Conservation (phyloP, 768 basidiomycete species). For the Phylloporus sp. region DNA sequence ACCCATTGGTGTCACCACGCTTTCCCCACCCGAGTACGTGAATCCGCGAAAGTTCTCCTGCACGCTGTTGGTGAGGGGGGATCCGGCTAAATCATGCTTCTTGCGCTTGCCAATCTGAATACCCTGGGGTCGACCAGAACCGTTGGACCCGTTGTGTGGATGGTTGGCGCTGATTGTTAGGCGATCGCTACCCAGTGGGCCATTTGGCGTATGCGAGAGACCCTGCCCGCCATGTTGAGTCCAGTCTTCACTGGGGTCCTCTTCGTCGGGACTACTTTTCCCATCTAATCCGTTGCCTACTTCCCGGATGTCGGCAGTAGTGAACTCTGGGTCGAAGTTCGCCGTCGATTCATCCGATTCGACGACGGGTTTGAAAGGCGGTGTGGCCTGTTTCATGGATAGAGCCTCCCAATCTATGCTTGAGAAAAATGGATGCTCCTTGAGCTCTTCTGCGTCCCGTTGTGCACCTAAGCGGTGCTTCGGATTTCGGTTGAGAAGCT, state of each 20-base stretch:
- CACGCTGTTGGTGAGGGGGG: conserved; percentile 83
- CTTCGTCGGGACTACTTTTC: conserved; percentile 42
- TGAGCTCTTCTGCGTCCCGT: conserved; percentile 89
- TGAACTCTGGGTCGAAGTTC: conserved; percentile 99
- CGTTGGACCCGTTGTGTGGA: conserved; percentile 17
- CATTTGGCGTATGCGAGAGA: conserved; percentile 60
- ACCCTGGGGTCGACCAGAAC: conserved; percentile 20
- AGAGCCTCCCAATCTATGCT: conserved; percentile 89
- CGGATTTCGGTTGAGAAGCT: conserved; percentile 99
- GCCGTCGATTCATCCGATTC: conserved; percentile 98
- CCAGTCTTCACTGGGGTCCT: conserved; percentile 67
- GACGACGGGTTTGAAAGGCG: conserved; percentile 96
- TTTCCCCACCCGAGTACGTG: conserved; percentile 78
- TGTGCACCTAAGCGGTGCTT: conserved; percentile 91
- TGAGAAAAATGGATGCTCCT: conserved; percentile 93
- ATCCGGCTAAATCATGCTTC: conserved; percentile 43
- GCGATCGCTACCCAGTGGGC: conserved; percentile 66
- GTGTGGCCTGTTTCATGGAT: conserved; percentile 82
- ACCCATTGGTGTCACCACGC: conserved; percentile 45
- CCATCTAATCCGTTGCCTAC: conserved; percentile 52
- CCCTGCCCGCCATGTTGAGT: conserved; percentile 30
- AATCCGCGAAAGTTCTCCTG: conserved; percentile 98
- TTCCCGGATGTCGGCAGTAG: conserved; percentile 80
- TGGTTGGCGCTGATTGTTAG: conserved; percentile 11
- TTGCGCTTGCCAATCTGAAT: conserved; percentile 53